Conservation (phyloP, 371 early-diverging fungal genomes). For the Batkoa obscura region DNA sequence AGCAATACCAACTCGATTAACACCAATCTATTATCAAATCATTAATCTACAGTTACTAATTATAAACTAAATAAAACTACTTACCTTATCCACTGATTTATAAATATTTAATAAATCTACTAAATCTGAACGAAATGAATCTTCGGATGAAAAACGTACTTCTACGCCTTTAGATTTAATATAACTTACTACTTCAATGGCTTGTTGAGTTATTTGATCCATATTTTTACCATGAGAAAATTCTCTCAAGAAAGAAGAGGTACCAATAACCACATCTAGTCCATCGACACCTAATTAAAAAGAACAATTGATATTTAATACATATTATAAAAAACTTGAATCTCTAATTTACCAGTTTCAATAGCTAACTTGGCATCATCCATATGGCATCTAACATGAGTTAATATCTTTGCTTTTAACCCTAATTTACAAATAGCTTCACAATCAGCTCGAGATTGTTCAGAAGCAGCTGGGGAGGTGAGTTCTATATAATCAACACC, state of each 20-base stretch:
- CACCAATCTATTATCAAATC: slow-evolving; percentile 40
- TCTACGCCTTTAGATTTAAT: slow-evolving; percentile 88
- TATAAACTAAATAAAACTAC: too few relatives aligned
- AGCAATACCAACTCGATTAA: slow-evolving; percentile 93
- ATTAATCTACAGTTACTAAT: not conserved
- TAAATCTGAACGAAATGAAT: slow-evolving; percentile 88
- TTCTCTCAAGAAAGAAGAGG: slow-evolving; percentile 78
- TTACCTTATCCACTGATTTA: slow-evolving; percentile 74
- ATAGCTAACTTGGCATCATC: slow-evolving; percentile 88
- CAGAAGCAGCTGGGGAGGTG: slow-evolving; percentile 89
- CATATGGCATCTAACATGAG: slow-evolving; percentile 94
- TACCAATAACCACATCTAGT: slow-evolving; percentile 90
- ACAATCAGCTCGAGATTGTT: slow-evolving; percentile 82
- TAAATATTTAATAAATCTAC: slow-evolving; percentile 87
- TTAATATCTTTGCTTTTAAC: slow-evolving; percentile 89
- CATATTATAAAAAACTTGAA: not conserved
- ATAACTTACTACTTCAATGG: slow-evolving; percentile 83
- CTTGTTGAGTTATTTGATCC: slow-evolving; percentile 81
- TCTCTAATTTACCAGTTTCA: slow-evolving; percentile 42
- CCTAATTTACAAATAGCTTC: slow-evolving; percentile 73
- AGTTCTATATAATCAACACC: slow-evolving; percentile 94
- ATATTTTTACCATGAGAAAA: slow-evolving; percentile 96
- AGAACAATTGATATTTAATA: too few relatives aligned
- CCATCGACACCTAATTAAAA: slow-evolving; percentile 73
- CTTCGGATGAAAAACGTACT: slow-evolving; percentile 92